Base-by-base conservation (phyloP, 495 filamentous ascomycete genomes). In the Lentithecium fluviatile region DNA sequence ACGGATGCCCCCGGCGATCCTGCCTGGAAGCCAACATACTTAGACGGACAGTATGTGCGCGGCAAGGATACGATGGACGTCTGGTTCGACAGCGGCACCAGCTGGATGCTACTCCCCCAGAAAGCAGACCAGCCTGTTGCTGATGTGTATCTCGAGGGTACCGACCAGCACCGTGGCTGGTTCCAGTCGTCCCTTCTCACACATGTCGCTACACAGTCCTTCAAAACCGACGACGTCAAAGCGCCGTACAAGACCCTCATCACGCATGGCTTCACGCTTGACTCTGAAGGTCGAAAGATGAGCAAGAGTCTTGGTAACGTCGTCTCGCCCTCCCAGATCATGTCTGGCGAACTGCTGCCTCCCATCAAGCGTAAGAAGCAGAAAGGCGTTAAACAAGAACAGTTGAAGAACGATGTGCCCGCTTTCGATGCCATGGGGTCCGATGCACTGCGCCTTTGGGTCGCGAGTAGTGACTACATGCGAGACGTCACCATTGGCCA, bases 51-150 rank as follows among this genome's bases (percentile, higher is more conserved):
- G 12, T 94, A 85, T 63, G 75, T 80, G 60, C 86, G 94, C 55
- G 93, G 94, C 19, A 87, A 77, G n/a, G 95, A 99, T 65, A 99
- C 94, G 0, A 97, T 99, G 94, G 94, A 99, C 74, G 94, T 99
- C 21, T 99, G 94, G 94, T 97, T 97, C 68, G 94, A 99, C 72
- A 97, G 93, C 64, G 94, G 94, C 6, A 96, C 89, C 50, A 96
- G 89, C 70, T 99, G 94, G 94, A 86, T 90, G 0, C 76, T 79
- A 49, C 77, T 86, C 24, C 57, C 52, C 2, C 19, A 60, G 66
- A 75, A 45, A 43, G 62, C 15, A 13, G 67, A 64, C 20, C 79
- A 84, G 26, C 77, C 79, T 20, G 80, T 84, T 21, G 89, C 90
- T 0, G 92, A 97, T 71, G 80, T 97, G 29, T 97, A 96, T 69